Percentiles rank a stretch among this genome's conserved stretches.
Conservation (phyloP, 2,329 filamentous ascomycete species). For the Hypomyces rosellus region DNA sequence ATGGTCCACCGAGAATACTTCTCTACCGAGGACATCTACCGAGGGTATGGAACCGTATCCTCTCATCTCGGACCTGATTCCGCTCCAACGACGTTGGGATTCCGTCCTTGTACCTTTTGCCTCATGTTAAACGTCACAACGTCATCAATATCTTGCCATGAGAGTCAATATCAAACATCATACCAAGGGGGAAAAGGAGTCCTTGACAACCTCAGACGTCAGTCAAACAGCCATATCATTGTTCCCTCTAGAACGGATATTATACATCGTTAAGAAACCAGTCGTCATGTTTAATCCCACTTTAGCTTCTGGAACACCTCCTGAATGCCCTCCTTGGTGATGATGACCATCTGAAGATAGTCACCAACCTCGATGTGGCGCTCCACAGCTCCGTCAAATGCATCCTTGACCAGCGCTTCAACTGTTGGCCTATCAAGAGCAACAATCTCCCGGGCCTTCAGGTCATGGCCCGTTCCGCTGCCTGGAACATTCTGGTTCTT, state of each 20-base stretch:
- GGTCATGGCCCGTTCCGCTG: conserved; percentile 73
- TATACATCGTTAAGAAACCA: conserved; percentile 24
- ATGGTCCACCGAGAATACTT: no score
- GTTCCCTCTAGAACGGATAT: conserved; percentile 15
- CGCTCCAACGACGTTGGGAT: no score
- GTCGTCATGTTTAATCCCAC: conserved; percentile 59
- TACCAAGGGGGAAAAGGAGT: neutral
- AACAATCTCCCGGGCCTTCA: conserved; percentile 64
- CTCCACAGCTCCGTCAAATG: conserved; percentile 96
- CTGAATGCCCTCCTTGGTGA: conserved; percentile 81
- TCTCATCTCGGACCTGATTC: no score
- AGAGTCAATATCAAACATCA: no score
- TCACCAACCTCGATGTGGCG: conserved; percentile 99
- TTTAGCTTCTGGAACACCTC: conserved; percentile 82
- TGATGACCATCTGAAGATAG: conserved; percentile 88
- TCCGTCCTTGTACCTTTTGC: no score
- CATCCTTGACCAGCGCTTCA: conserved; percentile 87
- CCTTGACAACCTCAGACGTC: conserved; percentile 1
- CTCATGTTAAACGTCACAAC: no score
- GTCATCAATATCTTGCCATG: no score
- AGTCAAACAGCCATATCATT: neutral
- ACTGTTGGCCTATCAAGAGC: conserved; percentile 69
- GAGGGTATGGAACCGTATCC: no score
- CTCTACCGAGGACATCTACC: no score
- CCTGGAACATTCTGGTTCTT: conserved; percentile 96